Conservation (phyloP, 768 basidiomycete species). For the Asterophora parasitica region DNA sequence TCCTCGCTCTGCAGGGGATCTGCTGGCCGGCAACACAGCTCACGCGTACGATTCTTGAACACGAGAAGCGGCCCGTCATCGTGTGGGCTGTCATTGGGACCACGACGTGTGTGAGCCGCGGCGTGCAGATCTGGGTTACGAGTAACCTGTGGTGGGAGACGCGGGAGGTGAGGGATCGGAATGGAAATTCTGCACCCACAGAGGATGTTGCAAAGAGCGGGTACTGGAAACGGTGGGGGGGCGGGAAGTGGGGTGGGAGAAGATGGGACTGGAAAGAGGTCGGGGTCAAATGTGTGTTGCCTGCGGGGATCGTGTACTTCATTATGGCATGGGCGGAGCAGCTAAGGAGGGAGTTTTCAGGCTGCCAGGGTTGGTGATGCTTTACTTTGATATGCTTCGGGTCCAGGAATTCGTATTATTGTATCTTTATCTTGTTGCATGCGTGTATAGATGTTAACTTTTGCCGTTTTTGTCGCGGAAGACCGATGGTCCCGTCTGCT, state of each 20-base stretch:
- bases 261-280: constrained; percentile 83
- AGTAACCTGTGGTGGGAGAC: constrained; percentile 70
- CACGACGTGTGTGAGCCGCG: constrained; percentile 77
- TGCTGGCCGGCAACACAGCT: constrained; percentile 94
- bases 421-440: neutral
- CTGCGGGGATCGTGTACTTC: constrained; percentile 70
- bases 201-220: constrained; percentile 16
- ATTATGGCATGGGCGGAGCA: constrained; percentile 75
- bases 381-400: neutral
- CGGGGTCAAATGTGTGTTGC: constrained; percentile 61
- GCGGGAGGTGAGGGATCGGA: constrained; percentile 20
- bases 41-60: constrained; percentile 71
- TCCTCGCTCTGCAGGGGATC: constrained; percentile 90
- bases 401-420: neutral
- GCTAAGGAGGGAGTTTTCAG: constrained; percentile 41
- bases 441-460: neutral
- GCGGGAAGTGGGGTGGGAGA: constrained; percentile 52
- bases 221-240: constrained; percentile 39
- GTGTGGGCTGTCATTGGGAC: constrained; percentile 90
- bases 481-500: no score
- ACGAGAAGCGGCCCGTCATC: constrained; percentile 67
- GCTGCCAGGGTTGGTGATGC: constrained; percentile 13
- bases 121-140: constrained; percentile 94
- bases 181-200: constrained; percentile 17
- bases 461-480: neutral